Base-by-base conservation (phyloP, 2,329 filamentous ascomycete species). In the Cercospora sp. region DNA sequence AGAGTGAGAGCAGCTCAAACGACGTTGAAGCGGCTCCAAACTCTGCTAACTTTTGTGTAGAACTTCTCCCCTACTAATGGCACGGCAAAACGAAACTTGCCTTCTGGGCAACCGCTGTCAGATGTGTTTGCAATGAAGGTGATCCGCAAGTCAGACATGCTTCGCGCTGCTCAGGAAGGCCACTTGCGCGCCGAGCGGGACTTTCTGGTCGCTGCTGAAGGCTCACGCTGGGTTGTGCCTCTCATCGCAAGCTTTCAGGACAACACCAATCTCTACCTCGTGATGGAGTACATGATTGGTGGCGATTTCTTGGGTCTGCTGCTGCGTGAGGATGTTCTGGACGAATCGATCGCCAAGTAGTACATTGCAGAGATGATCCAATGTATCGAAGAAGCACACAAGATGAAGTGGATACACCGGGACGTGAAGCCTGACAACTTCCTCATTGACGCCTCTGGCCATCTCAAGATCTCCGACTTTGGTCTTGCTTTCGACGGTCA, bases 391-490 rank as follows among this genome's bases (percentile, higher is more conserved):
- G 94, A 97, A 79, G 91, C 92, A 0, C 94, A 98, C 82, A 87
- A 88, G 12, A 87, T 97, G 73, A 87, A 87, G 60, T 97, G 93
- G 85, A 97, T 99, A 59, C 95, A 99, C 78, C 90, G 94, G 18
- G 95, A 98, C 79, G 88, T 98, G 77, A 99, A 99, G 79, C 95
- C 94, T 0, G 94, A 98, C 83, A 99, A 99, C 75, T 98, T 99
- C 75, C 85, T 98, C 31, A 93, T 98, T 74, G 92, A 91, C 8
- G 87, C 91, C 0, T 91, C 91, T 18, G 94, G 95, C 0, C 95
- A 99, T 78, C 80, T 98, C 68, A 97, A 96, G 77, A 97, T 98
- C 45, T 96, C 94, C 0, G 95, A 99, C 75, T 99, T 99, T 79
- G 94, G 95, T 0, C 86, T 99, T 42, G 93, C 94, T 0, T 98